Conservation (phyloP, 140 eudicot species). For the Ambrosia hybrid region DNA sequence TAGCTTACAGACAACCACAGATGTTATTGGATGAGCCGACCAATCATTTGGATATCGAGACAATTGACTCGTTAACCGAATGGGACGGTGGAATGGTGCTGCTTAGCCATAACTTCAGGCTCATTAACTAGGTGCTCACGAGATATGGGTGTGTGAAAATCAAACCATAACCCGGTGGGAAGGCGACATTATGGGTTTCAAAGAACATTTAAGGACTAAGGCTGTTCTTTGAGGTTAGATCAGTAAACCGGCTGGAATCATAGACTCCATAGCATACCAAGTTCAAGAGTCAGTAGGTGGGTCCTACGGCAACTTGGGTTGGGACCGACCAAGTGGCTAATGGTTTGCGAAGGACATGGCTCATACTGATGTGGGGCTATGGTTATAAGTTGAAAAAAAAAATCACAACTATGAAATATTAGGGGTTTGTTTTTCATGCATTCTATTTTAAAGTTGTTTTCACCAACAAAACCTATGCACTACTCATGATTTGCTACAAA, state of each 20-base stretch:
- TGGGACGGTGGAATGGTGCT: conserved; percentile 99
- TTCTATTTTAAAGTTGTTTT: conserved; percentile 19
- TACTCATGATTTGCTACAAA: conserved; percentile 28
- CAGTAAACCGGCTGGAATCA: not conserved
- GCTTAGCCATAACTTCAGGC: conserved; percentile 92
- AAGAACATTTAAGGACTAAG: conserved; percentile 67
- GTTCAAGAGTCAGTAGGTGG: conserved; percentile 8
- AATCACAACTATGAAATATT: too few relatives aligned
- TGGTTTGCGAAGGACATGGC: conserved; percentile 12
- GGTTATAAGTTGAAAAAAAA: conserved; percentile 2
- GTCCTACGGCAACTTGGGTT: conserved; percentile 20
- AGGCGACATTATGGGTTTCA: conserved; percentile 88
- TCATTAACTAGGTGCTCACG: conserved; percentile 95
- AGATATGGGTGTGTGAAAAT: conserved; percentile 97
- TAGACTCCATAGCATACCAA: conserved; percentile 14
- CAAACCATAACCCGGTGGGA: conserved; percentile 80
- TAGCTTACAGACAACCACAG: conserved; percentile 87
- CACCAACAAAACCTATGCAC: conserved; percentile 18
- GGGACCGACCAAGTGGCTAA: conserved; percentile 15
- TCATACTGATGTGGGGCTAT: conserved; percentile 24
- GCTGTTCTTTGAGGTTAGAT: conserved; percentile 53
- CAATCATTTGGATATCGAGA: conserved; percentile 93
- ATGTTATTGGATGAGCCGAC: conserved; percentile 93
- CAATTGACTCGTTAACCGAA: conserved; percentile 87
- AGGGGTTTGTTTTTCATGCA: conserved; percentile 33